phyloP scores from a whole-genome alignment of 139 green algal species.

The Chlamydomonas schloesseri region DNA sequence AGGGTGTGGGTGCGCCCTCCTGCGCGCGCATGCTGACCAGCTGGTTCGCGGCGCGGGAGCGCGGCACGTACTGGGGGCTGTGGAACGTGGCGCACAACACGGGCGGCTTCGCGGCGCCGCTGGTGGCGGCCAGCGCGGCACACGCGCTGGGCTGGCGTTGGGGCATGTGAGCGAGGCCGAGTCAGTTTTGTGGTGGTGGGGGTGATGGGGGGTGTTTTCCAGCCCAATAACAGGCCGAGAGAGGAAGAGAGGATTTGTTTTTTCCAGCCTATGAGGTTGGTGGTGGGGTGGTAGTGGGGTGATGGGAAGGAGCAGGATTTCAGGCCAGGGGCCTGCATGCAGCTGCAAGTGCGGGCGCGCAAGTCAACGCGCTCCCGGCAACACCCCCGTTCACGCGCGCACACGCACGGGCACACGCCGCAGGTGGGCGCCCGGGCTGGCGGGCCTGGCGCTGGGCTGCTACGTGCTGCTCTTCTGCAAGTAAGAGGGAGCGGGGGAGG shows the following conservation, averaged over 20 bases:
- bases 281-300: too few relatives aligned
- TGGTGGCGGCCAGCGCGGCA: constrained; percentile 65
- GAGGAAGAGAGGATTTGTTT: too few relatives aligned
- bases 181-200: too few relatives aligned
- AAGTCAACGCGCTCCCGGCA: too few relatives aligned
- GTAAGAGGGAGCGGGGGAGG: not conserved
- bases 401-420: too few relatives aligned
- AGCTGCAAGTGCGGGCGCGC: too few relatives aligned
- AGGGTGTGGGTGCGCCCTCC: constrained; percentile 85
- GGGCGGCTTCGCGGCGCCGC: constrained; percentile 89
- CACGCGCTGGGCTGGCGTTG: constrained; percentile 77
- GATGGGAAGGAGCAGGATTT: too few relatives aligned
- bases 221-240: too few relatives aligned
- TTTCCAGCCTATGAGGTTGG: too few relatives aligned
- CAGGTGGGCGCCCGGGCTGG: constrained; percentile 77
- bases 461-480: constrained; percentile 33
- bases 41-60: constrained; percentile 91
- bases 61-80: constrained; percentile 87
- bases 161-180: constrained; percentile 88
- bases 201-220: too few relatives aligned
- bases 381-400: too few relatives aligned
- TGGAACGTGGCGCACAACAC: constrained; percentile 92
- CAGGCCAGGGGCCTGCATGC: too few relatives aligned
- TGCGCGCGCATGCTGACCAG: constrained; percentile 92
- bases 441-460: constrained; percentile 76